Evolutionary conservation across 2,329 filamentous ascomycete genomes (phyloP).

Genomic region (Aspergillus luchuensis): DNA sequence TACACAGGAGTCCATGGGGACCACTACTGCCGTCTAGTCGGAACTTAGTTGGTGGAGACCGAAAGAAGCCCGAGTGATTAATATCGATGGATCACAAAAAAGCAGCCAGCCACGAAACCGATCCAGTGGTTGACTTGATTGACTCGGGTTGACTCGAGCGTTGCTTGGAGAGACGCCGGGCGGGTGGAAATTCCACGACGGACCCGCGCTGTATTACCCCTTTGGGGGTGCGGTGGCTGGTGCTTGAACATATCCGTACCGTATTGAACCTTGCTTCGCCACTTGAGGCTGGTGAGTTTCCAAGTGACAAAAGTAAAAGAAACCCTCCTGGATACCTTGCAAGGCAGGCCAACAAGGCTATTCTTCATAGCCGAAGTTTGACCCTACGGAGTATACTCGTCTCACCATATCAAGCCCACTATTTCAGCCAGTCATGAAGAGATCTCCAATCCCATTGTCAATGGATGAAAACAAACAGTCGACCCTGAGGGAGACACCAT

Average conservation of each 20-base stretch:
- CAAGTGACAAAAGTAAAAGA: background rate
- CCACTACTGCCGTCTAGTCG: conserved; percentile 4
- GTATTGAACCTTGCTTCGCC: background rate
- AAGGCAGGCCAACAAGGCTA: background rate
- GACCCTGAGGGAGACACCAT: background rate
- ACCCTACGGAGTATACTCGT: background rate
- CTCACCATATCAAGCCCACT: background rate
- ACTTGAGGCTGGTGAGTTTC: background rate
- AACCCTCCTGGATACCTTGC: background rate
- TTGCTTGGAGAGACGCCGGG: conserved; percentile 5
- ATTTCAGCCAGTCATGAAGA: too few species aligned
- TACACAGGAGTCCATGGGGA: conserved; percentile 3
- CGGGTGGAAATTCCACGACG: background rate
- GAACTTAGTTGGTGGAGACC: conserved; percentile 5
- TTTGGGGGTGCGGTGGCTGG: background rate
- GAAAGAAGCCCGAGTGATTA: conserved; percentile 6
- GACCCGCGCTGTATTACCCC: background rate
- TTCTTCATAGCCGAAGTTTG: background rate
- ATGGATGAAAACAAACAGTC: background rate
- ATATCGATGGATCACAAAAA: conserved; percentile 8
- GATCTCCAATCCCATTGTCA: background rate
- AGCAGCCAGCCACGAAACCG: conserved; percentile 6
- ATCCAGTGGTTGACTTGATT: background rate
- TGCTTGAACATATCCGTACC: background rate
- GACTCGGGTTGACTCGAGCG: background rate